Percentiles rank a stretch among this genome's conserved stretches.
Evolutionary conservation across 2,329 filamentous ascomycete genomes (phyloP).

Genomic region (Myriosclerotinia curreyana): DNA sequence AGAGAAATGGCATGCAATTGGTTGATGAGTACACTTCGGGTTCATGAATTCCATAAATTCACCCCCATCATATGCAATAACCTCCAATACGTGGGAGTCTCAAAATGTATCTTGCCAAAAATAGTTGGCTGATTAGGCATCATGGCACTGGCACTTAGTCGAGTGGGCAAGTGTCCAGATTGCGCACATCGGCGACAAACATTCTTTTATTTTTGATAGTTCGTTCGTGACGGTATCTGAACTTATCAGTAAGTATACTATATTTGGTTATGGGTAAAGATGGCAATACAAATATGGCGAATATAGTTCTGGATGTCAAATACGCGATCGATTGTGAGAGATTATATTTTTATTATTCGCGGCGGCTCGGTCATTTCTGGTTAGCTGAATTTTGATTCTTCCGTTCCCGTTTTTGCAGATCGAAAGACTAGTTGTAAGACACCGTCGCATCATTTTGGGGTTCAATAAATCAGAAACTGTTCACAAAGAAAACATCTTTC

Average conservation of each 20-base stretch:
- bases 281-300: background rate
- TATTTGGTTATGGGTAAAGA: background rate
- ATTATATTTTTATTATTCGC: background rate
- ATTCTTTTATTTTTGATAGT: background rate
- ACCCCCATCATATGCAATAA: too few relatives aligned
- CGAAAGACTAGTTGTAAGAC: background rate
- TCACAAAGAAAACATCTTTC: background rate
- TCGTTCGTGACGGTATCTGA: background rate
- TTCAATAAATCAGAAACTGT: background rate
- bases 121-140: background rate
- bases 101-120: background rate
- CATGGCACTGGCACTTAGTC: slow-evolving; percentile 2
- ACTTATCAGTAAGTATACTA: background rate
- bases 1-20: too few relatives aligned
- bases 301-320: background rate
- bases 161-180: background rate
- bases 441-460: background rate
- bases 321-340: background rate
- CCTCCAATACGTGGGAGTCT: too few relatives aligned
- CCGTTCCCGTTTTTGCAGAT: background rate
- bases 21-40: too few relatives aligned
- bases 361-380: background rate
- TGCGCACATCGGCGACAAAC: background rate
- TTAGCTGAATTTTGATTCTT: background rate
- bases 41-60: too few relatives aligned